Evolutionary conservation across 2,329 filamentous ascomycete genomes (phyloP).

Genomic region (Ophiosphaerella herpotricha): DNA sequence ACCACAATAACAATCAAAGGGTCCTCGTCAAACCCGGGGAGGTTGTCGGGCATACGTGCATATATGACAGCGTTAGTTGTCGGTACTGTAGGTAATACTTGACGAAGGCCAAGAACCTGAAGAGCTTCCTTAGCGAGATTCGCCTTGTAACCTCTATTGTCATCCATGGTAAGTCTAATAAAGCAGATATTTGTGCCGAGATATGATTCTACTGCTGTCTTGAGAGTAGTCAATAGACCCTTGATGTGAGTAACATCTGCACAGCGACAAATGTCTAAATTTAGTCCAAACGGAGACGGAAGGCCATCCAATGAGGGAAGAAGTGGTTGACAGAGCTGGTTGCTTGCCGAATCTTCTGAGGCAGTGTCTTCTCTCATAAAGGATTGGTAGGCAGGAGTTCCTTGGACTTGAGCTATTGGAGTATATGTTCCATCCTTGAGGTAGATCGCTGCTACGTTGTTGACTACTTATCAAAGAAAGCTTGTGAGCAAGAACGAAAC

Average conservation of each 20-base stretch:
- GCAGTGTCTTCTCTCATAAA: constrained; percentile 4
- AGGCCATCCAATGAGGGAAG: constrained; percentile 5
- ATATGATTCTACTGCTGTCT: constrained; percentile 13
- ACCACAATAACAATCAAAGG: neutral
- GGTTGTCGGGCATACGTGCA: constrained; percentile 1
- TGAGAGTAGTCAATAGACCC: constrained; percentile 8
- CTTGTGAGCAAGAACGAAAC: neutral
- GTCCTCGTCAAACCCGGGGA: constrained; percentile 6
- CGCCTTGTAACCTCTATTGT: neutral
- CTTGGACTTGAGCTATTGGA: constrained; percentile 8
- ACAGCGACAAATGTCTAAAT: constrained; percentile 8
- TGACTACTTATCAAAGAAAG: neutral
- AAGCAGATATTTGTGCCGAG: constrained; percentile 18
- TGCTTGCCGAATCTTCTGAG: neutral
- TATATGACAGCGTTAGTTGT: constrained; percentile 1
- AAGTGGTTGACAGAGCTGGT: constrained; percentile 3
- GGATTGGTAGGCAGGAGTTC: constrained; percentile 7
- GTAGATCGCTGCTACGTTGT: constrained; percentile 6
- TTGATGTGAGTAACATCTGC: constrained; percentile 8
- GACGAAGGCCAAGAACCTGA: constrained; percentile 9
- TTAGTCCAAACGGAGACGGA: constrained; percentile 2
- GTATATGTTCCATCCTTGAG: constrained; percentile 8
- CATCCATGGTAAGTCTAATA: constrained; percentile 7
- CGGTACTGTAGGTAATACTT: constrained; percentile 9
- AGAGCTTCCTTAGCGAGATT: constrained; percentile 11